Base-by-base conservation (phyloP, 495 filamentous ascomycete genomes). In the Lepraria neglecta region DNA sequence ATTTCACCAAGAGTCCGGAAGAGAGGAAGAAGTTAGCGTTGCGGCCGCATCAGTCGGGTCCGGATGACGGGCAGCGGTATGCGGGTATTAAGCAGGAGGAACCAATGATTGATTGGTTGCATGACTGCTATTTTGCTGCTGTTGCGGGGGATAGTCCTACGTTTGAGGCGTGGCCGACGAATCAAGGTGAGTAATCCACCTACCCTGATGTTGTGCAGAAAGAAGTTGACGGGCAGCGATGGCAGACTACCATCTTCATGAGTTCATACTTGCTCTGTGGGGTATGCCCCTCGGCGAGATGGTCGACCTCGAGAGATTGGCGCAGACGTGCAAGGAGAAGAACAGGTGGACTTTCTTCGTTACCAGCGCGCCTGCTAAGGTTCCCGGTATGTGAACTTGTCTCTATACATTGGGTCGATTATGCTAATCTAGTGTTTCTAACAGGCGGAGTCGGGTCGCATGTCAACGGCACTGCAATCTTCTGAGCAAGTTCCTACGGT, bases 261-360 rank as follows among this genome's bases (percentile, higher is more conserved):
- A 63, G 11, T 63, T 59, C 44, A 72, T 89, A 6, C 68, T 90
- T 14, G 80, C 82, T 42, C 69, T 84, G 63, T 90, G 87, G 78
- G 88, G 80, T 0, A 77, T 77, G 67, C 82, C 82, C 17, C 64
- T 85, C 56, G 82, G 82, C 9, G 82, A 85, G 71, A 83, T 85
- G 78, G 75, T 80, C 65, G 80, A 84, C 76, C 70, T 84, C 60
- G 82, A 85, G 64, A 69, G 58, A 15, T 56, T 85, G 55, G 74
- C 77, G 14, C 53, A 61, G 64, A 74, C 68, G 44, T 84, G 82
- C 70, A 62, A 75, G 50, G 72, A 77, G 69, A 56, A 73, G 54
- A 79, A 80, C 17, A 77, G 78, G 67, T 90, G 87, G 80, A 81
- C 76, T 33, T 89, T 90, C 68, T 80, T 91, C 64, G 71, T 90